Conservation (phyloP, 2,329 filamentous ascomycete genomes). For the Cladosporium sp. region DNA sequence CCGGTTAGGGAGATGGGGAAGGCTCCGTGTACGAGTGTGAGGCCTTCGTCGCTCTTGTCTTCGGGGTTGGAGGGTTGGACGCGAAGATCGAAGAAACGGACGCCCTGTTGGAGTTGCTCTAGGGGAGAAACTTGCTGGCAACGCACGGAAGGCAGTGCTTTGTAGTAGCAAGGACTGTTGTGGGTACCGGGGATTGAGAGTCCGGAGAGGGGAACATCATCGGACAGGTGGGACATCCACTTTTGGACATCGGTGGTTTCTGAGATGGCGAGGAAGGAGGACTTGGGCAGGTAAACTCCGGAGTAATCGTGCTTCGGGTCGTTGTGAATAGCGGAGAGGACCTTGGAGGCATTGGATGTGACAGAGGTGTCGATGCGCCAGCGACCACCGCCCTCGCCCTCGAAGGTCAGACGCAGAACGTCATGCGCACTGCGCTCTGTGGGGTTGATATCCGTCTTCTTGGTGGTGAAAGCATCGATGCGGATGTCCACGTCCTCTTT, state of each 20-base stretch:
- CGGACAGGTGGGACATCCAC: slow-evolving; percentile 78
- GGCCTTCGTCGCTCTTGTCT: slow-evolving; percentile 56
- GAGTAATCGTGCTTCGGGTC: slow-evolving; percentile 36
- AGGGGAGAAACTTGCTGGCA: slow-evolving; percentile 78
- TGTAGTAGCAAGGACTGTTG: slow-evolving; percentile 83
- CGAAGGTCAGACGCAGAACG: slow-evolving; percentile 70
- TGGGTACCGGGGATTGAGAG: slow-evolving; percentile 94
- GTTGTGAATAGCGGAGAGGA: slow-evolving; percentile 36
- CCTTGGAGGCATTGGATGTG: slow-evolving; percentile 35
- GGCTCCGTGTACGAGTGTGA: slow-evolving; percentile 81
- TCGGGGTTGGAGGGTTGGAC: slow-evolving; percentile 62
- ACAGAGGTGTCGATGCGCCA: slow-evolving; percentile 74
- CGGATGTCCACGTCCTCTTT: slow-evolving; percentile 59
- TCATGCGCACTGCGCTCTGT: slow-evolving; percentile 57
- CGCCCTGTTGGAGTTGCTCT: slow-evolving; percentile 80
- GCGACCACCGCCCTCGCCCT: slow-evolving; percentile 53
- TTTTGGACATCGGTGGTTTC: slow-evolving; percentile 64
- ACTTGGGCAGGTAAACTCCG: slow-evolving; percentile 36
- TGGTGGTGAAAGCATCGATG: slow-evolving; percentile 65
- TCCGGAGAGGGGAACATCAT: slow-evolving; percentile 69
- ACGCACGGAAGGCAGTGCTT: slow-evolving; percentile 84
- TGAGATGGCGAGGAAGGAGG: slow-evolving; percentile 55
- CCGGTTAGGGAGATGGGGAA: slow-evolving; percentile 86
- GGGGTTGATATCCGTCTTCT: slow-evolving; percentile 58
- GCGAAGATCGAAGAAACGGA: slow-evolving; percentile 91